Percentiles rank a stretch among this genome's conserved stretches.
These are phyloP conservation scores for Artemisia argyi DNA, from an alignment of 129 eudicot genomes.

Conservation along the genomic window DNA sequence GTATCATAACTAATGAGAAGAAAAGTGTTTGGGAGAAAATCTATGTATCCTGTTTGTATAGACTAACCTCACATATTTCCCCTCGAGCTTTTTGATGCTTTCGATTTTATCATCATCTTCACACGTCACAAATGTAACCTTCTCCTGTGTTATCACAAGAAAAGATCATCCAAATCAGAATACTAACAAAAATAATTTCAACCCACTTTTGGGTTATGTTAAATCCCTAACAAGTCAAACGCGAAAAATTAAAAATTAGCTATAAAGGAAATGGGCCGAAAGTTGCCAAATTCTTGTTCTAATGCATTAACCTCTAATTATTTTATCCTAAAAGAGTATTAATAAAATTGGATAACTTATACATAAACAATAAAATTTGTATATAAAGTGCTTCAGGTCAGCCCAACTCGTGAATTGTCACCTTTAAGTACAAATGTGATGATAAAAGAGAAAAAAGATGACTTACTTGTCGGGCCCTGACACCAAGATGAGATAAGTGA, in stretches of 20 bases:
- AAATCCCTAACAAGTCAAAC: neutral
- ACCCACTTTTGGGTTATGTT: too few relatives aligned
- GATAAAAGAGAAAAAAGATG: neutral
- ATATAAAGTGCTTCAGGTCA: too few relatives aligned
- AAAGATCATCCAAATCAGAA: slow-evolving; percentile 14
- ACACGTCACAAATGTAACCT: slow-evolving; percentile 93
- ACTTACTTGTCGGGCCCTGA: slow-evolving; percentile 93
- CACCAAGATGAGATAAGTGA: slow-evolving; percentile 99
- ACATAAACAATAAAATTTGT: too few relatives aligned
- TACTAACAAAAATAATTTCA: neutral
- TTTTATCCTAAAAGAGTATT: too few relatives aligned
- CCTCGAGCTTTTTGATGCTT: slow-evolving; percentile 49
- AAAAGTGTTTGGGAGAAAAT: neutral
- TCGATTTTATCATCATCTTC: slow-evolving; percentile 80
- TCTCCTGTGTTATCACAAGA: slow-evolving; percentile 57
- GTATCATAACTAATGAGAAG: neutral
- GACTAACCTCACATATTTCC: slow-evolving; percentile 72
- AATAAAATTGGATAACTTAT: too few relatives aligned
- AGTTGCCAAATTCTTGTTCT: too few relatives aligned
- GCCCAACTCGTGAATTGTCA: too few relatives aligned
- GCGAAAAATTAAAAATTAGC: neutral
- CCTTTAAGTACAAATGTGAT: neutral
- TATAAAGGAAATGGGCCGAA: neutral
- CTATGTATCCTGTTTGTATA: slow-evolving; percentile 5
- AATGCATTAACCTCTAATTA: too few relatives aligned